phyloP scores from a whole-genome alignment of 2,329 filamentous ascomycete species.

The Raffaelea ambrosiae region DNA sequence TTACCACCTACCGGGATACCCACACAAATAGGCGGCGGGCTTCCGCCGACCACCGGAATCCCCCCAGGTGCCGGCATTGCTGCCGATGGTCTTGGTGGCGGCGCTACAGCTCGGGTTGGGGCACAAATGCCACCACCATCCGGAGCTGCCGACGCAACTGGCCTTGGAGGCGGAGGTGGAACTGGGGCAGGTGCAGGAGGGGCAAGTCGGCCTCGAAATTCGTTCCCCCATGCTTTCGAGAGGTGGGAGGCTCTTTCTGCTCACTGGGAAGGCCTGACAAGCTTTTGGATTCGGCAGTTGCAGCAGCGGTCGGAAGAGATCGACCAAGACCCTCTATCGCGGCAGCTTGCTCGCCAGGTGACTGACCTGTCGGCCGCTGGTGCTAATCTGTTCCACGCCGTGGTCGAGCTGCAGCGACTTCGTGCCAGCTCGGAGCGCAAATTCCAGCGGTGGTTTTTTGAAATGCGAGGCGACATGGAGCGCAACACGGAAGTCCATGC shows the following conservation, averaged over 20 bases:
- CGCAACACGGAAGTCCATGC: conserved; percentile 73
- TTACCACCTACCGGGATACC: background rate
- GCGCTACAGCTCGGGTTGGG: background rate
- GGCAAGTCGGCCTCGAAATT: conserved; percentile 45
- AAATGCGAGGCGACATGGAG: conserved; percentile 83
- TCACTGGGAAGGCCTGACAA: conserved; percentile 95
- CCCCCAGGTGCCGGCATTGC: background rate
- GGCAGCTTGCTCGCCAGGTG: conserved; percentile 87
- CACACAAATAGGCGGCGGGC: too few relatives aligned
- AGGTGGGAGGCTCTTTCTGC: conserved; percentile 95
- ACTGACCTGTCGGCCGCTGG: conserved; percentile 95
- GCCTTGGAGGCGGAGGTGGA: background rate
- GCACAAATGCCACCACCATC: background rate
- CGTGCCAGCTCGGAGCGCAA: conserved; percentile 94
- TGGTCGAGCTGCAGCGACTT: conserved; percentile 89
- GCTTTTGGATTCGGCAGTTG: conserved; percentile 90
- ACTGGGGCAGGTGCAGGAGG: conserved; percentile 15
- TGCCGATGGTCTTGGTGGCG: background rate
- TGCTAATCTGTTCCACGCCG: conserved; percentile 93
- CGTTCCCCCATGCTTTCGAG: conserved; percentile 94
- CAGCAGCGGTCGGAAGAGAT: conserved; percentile 87
- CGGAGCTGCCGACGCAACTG: conserved; percentile 6
- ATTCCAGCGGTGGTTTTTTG: conserved; percentile 98
- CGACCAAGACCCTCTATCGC: conserved; percentile 70
- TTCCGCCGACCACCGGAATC: conserved; percentile 7